These are phyloP conservation scores for Geosiphon pyriformis DNA, from an alignment of 192 early-diverging fungal genomes.

Conservation along the genomic window DNA sequence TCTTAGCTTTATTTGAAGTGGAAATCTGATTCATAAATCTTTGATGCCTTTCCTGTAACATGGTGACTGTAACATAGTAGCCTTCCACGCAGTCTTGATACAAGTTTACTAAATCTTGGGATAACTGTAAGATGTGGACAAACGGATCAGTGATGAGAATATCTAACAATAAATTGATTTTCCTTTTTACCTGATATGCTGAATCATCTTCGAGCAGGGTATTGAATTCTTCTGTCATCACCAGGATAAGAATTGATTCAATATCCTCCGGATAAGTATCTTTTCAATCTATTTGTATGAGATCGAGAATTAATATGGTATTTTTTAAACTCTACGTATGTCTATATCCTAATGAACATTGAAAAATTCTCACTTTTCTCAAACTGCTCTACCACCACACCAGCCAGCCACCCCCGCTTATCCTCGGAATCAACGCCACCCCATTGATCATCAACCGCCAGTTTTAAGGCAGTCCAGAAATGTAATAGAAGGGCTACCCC, in stretches of 20 bases:
- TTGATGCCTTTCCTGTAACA: neutral
- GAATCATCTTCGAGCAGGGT: conserved; percentile 52
- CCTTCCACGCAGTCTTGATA: conserved; percentile 6
- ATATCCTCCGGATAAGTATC: conserved; percentile 46
- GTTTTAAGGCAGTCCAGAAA: conserved; percentile 71
- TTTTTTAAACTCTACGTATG: neutral
- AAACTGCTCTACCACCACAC: conserved; percentile 60
- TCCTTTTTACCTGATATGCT: conserved; percentile 40
- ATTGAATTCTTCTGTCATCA: conserved; percentile 55
- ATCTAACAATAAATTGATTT: neutral
- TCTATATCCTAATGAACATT: no score
- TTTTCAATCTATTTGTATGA: conserved; percentile 41
- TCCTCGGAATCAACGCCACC: conserved; percentile 58
- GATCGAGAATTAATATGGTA: neutral
- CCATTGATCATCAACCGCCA: conserved; percentile 69
- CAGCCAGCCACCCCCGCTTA: conserved; percentile 66
- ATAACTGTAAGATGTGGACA: no score
- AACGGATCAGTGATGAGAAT: neutral
- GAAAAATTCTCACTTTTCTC: conserved; percentile 41
- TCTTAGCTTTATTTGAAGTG: neutral
- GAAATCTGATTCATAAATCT: neutral
- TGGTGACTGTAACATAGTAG: neutral
- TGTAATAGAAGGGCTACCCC: no score
- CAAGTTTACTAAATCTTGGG: conserved; percentile 5
- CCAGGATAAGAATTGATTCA: conserved; percentile 47